Evolutionary conservation across 345 rosid species (phyloP).

Genomic region (Acer saccharum): DNA sequence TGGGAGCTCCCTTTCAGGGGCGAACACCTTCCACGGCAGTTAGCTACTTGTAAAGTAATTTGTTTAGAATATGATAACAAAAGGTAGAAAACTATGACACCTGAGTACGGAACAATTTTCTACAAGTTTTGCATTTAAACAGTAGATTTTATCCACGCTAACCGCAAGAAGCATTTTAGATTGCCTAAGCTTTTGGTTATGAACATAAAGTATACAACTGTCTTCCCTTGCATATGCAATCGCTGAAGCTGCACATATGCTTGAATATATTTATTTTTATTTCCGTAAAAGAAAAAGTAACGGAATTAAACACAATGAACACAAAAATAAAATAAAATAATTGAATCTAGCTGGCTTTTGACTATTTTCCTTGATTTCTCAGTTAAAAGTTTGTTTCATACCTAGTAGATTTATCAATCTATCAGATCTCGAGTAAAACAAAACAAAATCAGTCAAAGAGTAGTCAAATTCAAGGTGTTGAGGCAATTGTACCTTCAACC

Average conservation of each 20-base stretch:
- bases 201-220: not conserved
- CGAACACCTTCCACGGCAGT: not conserved
- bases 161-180: not conserved
- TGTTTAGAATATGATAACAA: not conserved
- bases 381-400: not conserved
- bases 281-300: not conserved
- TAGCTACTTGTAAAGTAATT: not conserved
- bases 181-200: not conserved
- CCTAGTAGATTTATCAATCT: not conserved
- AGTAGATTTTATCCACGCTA: too few relatives aligned
- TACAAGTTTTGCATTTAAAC: too few relatives aligned
- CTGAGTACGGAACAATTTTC: too few relatives aligned
- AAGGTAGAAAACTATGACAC: not conserved
- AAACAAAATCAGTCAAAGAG: slow-evolving; percentile 10
- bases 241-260: not conserved
- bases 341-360: not conserved
- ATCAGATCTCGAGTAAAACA: not conserved
- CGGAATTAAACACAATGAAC: not conserved
- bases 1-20: not conserved
- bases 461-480: not conserved
- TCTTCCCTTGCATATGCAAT: not conserved
- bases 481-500: slow-evolving; percentile 57
- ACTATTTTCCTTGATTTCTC: too few relatives aligned
- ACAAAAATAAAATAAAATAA: not conserved
- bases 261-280: not conserved